Percentiles rank a stretch among this genome's conserved stretches.
These are phyloP conservation scores for Venturia pyrina DNA, from an alignment of 2,329 filamentous ascomycete species.

Conservation along the genomic window DNA sequence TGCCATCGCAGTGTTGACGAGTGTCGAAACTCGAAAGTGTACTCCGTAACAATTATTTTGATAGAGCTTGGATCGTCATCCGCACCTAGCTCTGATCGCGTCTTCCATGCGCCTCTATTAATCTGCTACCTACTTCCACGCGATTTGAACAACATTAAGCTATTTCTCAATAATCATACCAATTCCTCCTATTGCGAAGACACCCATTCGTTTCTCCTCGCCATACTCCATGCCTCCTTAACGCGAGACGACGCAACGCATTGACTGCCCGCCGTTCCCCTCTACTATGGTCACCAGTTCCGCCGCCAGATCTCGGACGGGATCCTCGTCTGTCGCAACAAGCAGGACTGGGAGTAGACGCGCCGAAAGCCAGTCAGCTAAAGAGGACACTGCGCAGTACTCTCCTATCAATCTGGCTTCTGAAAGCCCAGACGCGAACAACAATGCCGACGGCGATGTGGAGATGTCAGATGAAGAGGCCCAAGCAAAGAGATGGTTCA, in stretches of 20 bases:
- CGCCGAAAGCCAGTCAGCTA: background rate
- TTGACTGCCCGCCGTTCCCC: background rate
- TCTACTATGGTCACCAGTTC: background rate
- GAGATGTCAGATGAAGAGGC: background rate
- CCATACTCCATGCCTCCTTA: background rate
- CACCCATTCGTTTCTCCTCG: background rate
- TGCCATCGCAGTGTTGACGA: background rate
- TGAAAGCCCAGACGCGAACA: background rate
- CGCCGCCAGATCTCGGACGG: background rate
- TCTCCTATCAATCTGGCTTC: background rate
- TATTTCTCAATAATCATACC: background rate
- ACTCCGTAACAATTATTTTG: too few relatives aligned
- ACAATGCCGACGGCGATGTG: background rate
- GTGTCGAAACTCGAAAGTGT: background rate
- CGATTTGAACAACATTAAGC: background rate
- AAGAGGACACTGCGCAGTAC: background rate
- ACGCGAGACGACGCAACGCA: background rate
- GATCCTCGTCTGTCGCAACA: background rate
- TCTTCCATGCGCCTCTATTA: background rate
- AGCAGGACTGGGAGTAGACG: background rate
- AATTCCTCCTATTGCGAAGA: background rate
- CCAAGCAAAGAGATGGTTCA: conserved; percentile 3
- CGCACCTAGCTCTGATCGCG: background rate
- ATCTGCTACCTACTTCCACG: background rate
- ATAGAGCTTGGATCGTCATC: background rate